Evolutionary conservation across 2,329 filamentous ascomycete genomes (phyloP), one percentile per base, ranked within the genome.

Genomic region (Exophiala sp.): DNA sequence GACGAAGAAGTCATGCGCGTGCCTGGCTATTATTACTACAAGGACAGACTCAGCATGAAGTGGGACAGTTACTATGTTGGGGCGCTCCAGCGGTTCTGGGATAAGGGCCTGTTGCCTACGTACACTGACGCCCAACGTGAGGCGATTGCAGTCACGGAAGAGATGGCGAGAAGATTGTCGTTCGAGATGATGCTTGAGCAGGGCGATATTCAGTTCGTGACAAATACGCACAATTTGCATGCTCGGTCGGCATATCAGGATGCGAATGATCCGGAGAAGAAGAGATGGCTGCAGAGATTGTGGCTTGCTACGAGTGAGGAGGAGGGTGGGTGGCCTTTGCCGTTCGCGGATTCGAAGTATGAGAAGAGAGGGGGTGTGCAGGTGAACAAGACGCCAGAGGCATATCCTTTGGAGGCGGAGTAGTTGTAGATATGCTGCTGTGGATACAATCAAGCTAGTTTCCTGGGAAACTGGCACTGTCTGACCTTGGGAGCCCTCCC

Each of bases 361-460:
- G 89, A 88, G 80, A 95, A 95, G 81, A 79, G 90, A 14, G 89
- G 89, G 5, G 90, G 90, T 0, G 88, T 95, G 61, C 90, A 95
- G 73, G 89, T 95, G 2, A 82, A 95, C 69, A 82, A 95, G 68
- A 87, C 79, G 21, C 75, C 86, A 5, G 41, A 43, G 8, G 21
- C 41, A 20, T 43, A 43, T n/a, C 41, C 41, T 32, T 32, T 43
- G 14, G 41, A 43, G n/a, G 41, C 41, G n/a, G 41, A 43, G 41
- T 41, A 41, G 39, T 20, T 3, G 8, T 11, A 41, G 38, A 41
- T 41, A 11, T 20, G n/a, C 8, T 14, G n/a, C 16, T 8, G 18
- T 40, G 38, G 24, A 8, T 5, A 5, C 4, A 29, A 29, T 8
- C 24, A 29, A 5, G 24, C 7, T 29, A 8, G 24, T 29, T 29